A percentile compares a stretch with the other conserved stretches of the same genome.
phyloP scores from a whole-genome alignment of 2,329 filamentous ascomycete species.

The Claviceps capensis region DNA sequence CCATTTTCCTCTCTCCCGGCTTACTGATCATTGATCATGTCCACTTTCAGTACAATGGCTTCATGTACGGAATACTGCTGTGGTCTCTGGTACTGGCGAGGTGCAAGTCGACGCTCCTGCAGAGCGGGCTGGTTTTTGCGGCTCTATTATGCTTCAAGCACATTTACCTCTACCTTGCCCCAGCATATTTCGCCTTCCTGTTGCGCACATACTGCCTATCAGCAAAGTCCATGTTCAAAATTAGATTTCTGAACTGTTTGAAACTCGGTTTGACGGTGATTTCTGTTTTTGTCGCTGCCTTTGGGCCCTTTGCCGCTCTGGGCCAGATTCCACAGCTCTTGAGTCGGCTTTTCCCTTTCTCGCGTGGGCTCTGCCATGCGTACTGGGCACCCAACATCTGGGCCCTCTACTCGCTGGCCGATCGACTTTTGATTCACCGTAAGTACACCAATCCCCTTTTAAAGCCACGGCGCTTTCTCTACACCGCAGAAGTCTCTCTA shows the following conservation, averaged over 20 bases:
- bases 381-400: slow-evolving; percentile 98
- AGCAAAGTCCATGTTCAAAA: slow-evolving; percentile 58
- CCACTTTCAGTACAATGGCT: slow-evolving; percentile 98
- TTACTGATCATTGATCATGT: slow-evolving; percentile 96
- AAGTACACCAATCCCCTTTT: slow-evolving; percentile 18
- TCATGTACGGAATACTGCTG: slow-evolving; percentile 83
- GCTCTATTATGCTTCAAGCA: slow-evolving; percentile 87
- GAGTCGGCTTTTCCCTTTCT: slow-evolving; percentile 82
- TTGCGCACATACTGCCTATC: slow-evolving; percentile 83
- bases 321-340: slow-evolving; percentile 74
- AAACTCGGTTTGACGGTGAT: slow-evolving; percentile 68
- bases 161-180: slow-evolving; percentile 92
- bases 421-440: slow-evolving; percentile 73
- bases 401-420: slow-evolving; percentile 89
- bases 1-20: slow-evolving; percentile 80
- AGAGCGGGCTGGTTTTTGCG: slow-evolving; percentile 74
- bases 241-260: slow-evolving; percentile 64
- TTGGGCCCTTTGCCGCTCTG: slow-evolving; percentile 76
- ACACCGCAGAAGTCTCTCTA: neutral
- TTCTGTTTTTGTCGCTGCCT: slow-evolving; percentile 62
- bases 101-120: slow-evolving; percentile 57
- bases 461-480: neutral
- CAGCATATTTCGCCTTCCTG: slow-evolving; percentile 89
- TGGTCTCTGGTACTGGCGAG: slow-evolving; percentile 75
- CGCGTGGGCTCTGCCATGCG: slow-evolving; percentile 83